Evolutionary conservation across 495 filamentous ascomycete genomes (phyloP).

Genomic region (Chaetomidium leptoderma): DNA sequence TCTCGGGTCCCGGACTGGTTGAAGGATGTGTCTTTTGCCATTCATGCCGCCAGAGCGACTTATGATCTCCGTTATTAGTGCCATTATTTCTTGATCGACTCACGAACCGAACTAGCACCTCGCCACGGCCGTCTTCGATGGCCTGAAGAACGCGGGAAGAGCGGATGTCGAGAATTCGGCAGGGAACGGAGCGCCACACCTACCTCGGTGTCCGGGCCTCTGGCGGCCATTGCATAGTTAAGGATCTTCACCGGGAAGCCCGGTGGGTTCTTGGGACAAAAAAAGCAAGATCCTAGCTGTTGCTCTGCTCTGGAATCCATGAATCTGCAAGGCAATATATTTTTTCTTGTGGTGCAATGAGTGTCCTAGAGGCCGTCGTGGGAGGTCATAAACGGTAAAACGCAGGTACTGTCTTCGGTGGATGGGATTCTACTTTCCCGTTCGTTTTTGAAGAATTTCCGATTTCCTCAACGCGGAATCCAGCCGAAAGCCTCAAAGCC

Average conservation of each 20-base stretch:
- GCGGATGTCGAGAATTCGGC: constrained; percentile 1
- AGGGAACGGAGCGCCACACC: neutral
- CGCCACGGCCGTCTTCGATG: neutral
- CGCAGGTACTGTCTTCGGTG: too few relatives aligned
- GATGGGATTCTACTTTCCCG: too few relatives aligned
- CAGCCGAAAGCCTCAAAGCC: too few relatives aligned
- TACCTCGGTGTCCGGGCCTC: neutral
- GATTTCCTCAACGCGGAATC: too few relatives aligned
- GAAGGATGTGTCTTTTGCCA: neutral
- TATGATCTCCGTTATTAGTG: neutral
- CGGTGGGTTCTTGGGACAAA: neutral
- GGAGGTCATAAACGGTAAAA: too few relatives aligned
- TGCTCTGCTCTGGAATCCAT: neutral
- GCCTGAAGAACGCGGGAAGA: neutral
- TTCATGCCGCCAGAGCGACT: neutral
- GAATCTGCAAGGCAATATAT: too few relatives aligned
- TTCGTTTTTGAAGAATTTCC: too few relatives aligned
- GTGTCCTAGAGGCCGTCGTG: too few relatives aligned
- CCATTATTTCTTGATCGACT: too few relatives aligned
- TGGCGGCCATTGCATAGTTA: constrained; percentile 13
- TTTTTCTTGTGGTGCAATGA: too few relatives aligned
- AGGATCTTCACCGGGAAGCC: constrained; percentile 15
- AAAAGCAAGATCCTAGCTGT: neutral
- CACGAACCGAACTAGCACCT: neutral
- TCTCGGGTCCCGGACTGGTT: neutral